Conservation (phyloP, 257 asterid genomes). For the Paraleonurus japonicus region DNA sequence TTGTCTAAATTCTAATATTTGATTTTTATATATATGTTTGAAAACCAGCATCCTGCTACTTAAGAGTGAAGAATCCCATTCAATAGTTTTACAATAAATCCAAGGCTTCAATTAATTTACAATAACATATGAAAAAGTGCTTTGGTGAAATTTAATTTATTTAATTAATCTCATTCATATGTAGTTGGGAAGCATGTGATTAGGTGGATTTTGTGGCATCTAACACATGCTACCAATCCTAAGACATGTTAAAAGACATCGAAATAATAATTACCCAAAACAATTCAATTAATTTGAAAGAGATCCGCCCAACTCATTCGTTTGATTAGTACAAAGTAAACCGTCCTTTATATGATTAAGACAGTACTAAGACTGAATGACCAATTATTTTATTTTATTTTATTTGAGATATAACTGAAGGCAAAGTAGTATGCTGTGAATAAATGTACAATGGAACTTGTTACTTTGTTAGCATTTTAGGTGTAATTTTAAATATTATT, state of each 20-base stretch:
- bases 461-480: too few relatives aligned
- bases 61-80: constrained; percentile 16
- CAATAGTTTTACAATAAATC: not conserved
- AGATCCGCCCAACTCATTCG: constrained; percentile 18
- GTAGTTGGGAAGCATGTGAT: constrained; percentile 71
- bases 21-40: not conserved
- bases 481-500: too few relatives aligned
- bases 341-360: constrained; percentile 17
- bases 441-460: too few relatives aligned
- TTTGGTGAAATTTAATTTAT: constrained; percentile 16
- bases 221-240: constrained; percentile 67
- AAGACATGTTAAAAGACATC: constrained; percentile 24
- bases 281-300: not conserved
- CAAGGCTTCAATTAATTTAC: not conserved
- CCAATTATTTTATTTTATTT: too few relatives aligned
- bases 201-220: constrained; percentile 64
- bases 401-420: not conserved
- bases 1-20: not conserved
- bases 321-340: constrained; percentile 31
- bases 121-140: constrained; percentile 15
- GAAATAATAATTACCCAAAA: constrained; percentile 24
- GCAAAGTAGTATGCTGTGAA: too few relatives aligned
- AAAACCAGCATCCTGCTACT: not conserved
- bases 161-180: constrained; percentile 10
- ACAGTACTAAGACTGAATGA: not conserved